phyloP scores from a whole-genome alignment of 257 asterid genomes.

The Lycium barbarum region DNA sequence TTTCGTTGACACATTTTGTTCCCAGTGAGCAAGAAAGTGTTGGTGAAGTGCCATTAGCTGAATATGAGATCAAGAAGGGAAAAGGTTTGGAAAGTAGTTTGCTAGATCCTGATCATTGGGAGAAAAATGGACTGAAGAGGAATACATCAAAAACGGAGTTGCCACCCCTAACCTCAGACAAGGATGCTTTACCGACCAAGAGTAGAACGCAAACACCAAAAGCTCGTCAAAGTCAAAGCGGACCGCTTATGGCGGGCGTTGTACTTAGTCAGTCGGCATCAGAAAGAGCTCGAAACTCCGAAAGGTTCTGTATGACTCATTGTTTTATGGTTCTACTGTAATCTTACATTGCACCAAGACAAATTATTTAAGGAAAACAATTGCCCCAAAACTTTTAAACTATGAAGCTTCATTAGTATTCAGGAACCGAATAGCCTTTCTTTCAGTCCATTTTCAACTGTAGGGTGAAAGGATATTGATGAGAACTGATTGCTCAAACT shows the following conservation, averaged over 20 bases:
- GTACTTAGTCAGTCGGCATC: conserved; percentile 68
- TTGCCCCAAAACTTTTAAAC: conserved; percentile 24
- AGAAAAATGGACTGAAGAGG: conserved; percentile 46
- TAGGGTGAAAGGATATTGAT: neutral
- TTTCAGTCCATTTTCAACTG: neutral
- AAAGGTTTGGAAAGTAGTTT: conserved; percentile 47
- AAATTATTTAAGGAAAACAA: conserved; percentile 2
- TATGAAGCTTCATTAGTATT: neutral
- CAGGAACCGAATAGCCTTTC: conserved; percentile 24
- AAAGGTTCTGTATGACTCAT: conserved; percentile 63
- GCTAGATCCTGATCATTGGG: conserved; percentile 52
- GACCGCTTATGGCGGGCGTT: conserved; percentile 82
- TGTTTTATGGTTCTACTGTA: conserved; percentile 33
- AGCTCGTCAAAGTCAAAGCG: conserved; percentile 87
- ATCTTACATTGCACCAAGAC: conserved; percentile 30
- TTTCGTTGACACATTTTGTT: conserved; percentile 32
- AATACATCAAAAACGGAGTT: conserved; percentile 58
- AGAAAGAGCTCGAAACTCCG: conserved; percentile 66
- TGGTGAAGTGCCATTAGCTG: conserved; percentile 45
- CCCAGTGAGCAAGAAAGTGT: conserved; percentile 60
- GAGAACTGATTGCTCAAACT: neutral
- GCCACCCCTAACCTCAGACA: conserved; percentile 57
- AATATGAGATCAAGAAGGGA: conserved; percentile 49
- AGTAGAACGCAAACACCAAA: conserved; percentile 57
- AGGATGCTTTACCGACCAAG: conserved; percentile 59